A percentile compares a stretch with the other conserved stretches of the same genome.
Evolutionary conservation across 2,329 filamentous ascomycete genomes (phyloP).

Genomic region (Orbilia quercus): DNA sequence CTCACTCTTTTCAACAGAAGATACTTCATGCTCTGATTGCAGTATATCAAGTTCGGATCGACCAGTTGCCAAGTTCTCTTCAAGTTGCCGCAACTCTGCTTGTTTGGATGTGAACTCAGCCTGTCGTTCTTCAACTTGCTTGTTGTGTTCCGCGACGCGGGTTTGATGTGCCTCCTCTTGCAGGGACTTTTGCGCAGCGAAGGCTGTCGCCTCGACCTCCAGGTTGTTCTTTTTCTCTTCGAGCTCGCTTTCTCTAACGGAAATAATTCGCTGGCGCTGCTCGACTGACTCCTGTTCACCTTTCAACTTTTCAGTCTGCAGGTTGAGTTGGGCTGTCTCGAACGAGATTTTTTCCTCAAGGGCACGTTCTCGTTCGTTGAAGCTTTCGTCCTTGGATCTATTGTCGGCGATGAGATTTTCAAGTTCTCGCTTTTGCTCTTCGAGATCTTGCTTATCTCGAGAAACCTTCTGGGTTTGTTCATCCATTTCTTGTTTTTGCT

Average conservation of each 20-base stretch:
- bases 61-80: constrained; percentile 5
- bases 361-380: constrained; percentile 12
- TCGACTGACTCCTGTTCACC: constrained; percentile 5
- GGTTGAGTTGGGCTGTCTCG: constrained; percentile 21
- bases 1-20: constrained; percentile 5
- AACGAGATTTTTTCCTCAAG: constrained; percentile 27
- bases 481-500: constrained; percentile 8
- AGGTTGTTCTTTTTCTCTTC: constrained; percentile 2
- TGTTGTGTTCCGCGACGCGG: constrained; percentile 29
- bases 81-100: constrained; percentile 11
- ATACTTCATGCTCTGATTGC: constrained; percentile 24
- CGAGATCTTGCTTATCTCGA: constrained; percentile 5
- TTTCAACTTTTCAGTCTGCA: constrained; percentile 12
- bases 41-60: constrained; percentile 25
- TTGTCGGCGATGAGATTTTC: constrained; percentile 1
- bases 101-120: constrained; percentile 17
- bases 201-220: background rate
- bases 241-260: constrained; percentile 21
- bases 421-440: constrained; percentile 17
- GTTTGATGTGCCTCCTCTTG: constrained; percentile 12
- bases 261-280: constrained; percentile 11
- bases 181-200: constrained; percentile 10
- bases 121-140: constrained; percentile 6
- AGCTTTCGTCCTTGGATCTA: constrained; percentile 24
- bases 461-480: background rate